phyloP scores from a whole-genome alignment of 192 early-diverging fungal species.

The Mycoemilia scoparia region DNA sequence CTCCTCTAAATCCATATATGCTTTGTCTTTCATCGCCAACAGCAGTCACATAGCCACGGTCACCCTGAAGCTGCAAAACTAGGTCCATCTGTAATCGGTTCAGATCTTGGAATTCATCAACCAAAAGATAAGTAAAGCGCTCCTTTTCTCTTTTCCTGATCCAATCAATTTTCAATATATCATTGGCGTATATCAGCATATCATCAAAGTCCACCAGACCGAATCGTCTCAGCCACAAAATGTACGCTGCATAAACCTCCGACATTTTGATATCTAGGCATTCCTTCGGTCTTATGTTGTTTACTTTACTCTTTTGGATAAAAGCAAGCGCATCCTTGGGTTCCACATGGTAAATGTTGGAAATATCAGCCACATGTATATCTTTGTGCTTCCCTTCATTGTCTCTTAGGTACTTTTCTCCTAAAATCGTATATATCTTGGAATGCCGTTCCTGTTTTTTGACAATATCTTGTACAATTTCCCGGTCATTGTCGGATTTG shows the following conservation, averaged over 20 bases:
- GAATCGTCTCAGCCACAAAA: slow-evolving; percentile 9
- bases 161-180: slow-evolving; percentile 5
- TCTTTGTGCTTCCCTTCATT: too few relatives aligned
- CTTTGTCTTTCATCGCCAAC: slow-evolving; percentile 28
- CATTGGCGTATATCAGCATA: slow-evolving; percentile 8
- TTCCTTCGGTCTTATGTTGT: too few relatives aligned
- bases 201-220: slow-evolving; percentile 28
- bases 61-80: slow-evolving; percentile 14
- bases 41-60: slow-evolving; percentile 16
- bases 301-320: too few relatives aligned
- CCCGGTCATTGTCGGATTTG: too few relatives aligned
- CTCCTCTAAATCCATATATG: slow-evolving; percentile 27
- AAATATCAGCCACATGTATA: too few relatives aligned
- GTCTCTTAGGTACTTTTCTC: too few relatives aligned
- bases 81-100: slow-evolving; percentile 24
- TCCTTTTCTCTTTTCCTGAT: slow-evolving; percentile 6
- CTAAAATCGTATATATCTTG: too few relatives aligned
- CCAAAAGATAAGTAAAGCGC: slow-evolving; percentile 16
- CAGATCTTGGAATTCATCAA: slow-evolving; percentile 30
- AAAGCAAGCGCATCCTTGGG: too few relatives aligned
- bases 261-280: too few relatives aligned
- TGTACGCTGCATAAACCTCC: slow-evolving; percentile 21
- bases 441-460: too few relatives aligned
- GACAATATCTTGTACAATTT: too few relatives aligned
- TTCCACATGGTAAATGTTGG: too few relatives aligned